Conservation (phyloP, 345 rosid species). For the Eucalyptus globulus region DNA sequence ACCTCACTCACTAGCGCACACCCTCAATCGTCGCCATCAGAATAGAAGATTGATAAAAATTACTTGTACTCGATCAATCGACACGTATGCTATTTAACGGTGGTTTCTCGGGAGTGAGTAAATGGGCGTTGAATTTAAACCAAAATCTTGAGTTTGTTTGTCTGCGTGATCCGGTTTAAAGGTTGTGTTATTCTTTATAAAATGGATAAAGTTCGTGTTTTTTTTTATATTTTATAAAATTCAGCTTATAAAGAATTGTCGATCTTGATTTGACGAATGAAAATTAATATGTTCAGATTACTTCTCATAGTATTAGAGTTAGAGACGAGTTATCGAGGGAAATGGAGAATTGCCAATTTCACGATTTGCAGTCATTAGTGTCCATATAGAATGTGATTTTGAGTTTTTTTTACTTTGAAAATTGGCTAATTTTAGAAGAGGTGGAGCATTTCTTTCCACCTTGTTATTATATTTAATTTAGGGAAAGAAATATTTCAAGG, state of each 20-base stretch:
- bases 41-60: too few species aligned
- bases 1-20: too few species aligned
- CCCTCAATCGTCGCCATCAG: too few species aligned
- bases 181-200: too few species aligned
- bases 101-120: too few species aligned
- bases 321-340: neutral
- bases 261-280: neutral
- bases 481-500: neutral
- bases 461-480: neutral
- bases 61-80: too few species aligned
- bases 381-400: too few species aligned
- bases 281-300: neutral
- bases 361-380: accelerated
- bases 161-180: neutral
- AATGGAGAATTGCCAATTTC: neutral
- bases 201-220: neutral
- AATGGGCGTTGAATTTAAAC: too few species aligned
- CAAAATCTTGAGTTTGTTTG: neutral
- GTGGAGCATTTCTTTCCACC: neutral
- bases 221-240: too few species aligned
- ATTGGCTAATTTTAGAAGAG: neutral
- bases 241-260: neutral
- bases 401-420: neutral
- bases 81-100: too few species aligned
- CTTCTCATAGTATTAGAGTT: neutral